phyloP scores from a whole-genome alignment of 805 yeast genomes.

The Saturnispora gosingensis region DNA sequence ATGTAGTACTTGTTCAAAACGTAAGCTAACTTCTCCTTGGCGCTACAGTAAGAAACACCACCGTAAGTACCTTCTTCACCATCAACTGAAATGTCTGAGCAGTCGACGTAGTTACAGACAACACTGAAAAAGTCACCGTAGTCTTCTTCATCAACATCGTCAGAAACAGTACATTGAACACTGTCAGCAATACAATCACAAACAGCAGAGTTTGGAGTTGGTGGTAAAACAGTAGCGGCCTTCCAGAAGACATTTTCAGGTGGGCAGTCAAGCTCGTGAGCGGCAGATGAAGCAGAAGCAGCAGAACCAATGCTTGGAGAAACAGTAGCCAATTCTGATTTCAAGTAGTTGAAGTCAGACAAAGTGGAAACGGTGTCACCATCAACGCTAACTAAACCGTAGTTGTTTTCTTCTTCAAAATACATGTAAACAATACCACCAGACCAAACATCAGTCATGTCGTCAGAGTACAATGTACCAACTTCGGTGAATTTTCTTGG shows the following conservation, averaged over 20 bases:
- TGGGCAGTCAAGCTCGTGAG: conserved; percentile 38
- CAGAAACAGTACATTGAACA: conserved; percentile 49
- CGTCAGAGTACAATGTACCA: conserved; percentile 48
- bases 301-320: conserved; percentile 39
- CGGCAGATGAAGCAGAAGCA: conserved; percentile 29
- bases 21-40: conserved; percentile 60
- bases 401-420: conserved; percentile 73
- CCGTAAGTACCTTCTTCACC: conserved; percentile 65
- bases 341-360: conserved; percentile 49
- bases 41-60: conserved; percentile 60
- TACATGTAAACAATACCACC: conserved; percentile 94
- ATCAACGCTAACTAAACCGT: conserved; percentile 62
- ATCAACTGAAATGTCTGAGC: conserved; percentile 52
- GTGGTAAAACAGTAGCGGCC: conserved; percentile 63
- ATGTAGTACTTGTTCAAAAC: conserved; percentile 56
- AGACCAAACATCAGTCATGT: conserved; percentile 87
- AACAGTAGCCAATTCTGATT: conserved; percentile 43
- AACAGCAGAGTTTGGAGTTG: conserved; percentile 58
- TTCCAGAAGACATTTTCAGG: conserved; percentile 48
- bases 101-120: conserved; percentile 50
- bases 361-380: conserved; percentile 45
- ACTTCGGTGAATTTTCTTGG: conserved; percentile 79
- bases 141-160: conserved; percentile 40
- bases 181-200: conserved; percentile 55
- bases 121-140: conserved; percentile 51